Conservation (phyloP, 768 basidiomycete genomes). For the Termitomyces sp. region DNA sequence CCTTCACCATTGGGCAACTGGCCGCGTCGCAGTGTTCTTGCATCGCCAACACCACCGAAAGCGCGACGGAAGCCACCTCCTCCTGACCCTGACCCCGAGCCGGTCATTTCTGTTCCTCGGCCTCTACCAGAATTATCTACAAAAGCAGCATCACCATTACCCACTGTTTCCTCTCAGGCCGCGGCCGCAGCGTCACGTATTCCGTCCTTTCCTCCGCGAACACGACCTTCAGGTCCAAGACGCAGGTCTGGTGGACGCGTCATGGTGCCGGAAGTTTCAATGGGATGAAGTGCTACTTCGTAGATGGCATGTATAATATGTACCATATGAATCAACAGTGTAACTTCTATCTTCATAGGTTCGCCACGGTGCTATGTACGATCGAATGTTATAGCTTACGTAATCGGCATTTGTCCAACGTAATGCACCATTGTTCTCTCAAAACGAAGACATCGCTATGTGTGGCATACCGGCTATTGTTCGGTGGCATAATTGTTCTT, state of each 20-base stretch:
- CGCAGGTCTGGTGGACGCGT: slow-evolving; percentile 13
- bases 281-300: neutral
- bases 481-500: slow-evolving; percentile 8
- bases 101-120: neutral
- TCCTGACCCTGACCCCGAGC: neutral
- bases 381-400: too few relatives aligned
- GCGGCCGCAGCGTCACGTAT: neutral
- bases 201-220: slow-evolving; percentile 16
- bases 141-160: neutral
- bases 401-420: too few relatives aligned
- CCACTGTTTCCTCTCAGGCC: neutral
- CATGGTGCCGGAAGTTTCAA: neutral
- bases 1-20: slow-evolving; percentile 51
- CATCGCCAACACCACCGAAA: slow-evolving; percentile 26
- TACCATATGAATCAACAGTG: neutral
- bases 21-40: slow-evolving; percentile 42
- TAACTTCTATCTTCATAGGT: neutral
- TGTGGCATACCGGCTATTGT: neutral
- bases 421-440: neutral
- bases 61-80: slow-evolving; percentile 24
- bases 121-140: neutral
- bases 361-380: too few relatives aligned
- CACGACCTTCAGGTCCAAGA: slow-evolving; percentile 36
- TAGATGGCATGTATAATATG: slow-evolving; percentile 6
- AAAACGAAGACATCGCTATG: neutral